phyloP scores from a whole-genome alignment of 305 asterid species.

The Solanum aculeatissimum region DNA sequence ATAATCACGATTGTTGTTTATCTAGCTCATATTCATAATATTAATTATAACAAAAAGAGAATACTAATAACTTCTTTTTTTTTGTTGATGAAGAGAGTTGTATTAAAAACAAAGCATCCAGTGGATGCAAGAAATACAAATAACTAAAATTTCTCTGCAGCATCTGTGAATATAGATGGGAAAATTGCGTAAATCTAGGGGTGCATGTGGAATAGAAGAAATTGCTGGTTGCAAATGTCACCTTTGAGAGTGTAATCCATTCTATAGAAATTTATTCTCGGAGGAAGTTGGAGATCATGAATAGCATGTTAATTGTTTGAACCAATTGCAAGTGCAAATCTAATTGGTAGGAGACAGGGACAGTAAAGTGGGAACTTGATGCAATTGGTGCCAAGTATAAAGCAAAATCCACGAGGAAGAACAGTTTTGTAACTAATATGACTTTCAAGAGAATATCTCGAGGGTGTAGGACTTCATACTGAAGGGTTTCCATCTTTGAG shows the following conservation, averaged over 20 bases:
- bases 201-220: neutral
- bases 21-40: neutral
- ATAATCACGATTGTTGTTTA: neutral
- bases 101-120: neutral
- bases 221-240: neutral
- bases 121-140: neutral
- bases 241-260: neutral
- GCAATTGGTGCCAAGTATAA: neutral
- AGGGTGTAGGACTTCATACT: neutral
- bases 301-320: neutral
- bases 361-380: neutral
- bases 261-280: neutral
- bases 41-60: neutral
- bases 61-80: neutral
- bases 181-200: neutral
- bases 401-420: neutral
- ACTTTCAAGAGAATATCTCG: neutral
- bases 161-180: neutral
- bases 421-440: neutral
- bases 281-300: neutral
- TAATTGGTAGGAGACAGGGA: neutral
- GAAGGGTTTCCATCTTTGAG: neutral
- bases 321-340: neutral
- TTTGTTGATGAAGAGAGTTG: neutral
- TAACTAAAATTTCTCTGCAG: neutral